Conservation (phyloP, 495 filamentous ascomycete species). For the Penicillium argentinense region DNA sequence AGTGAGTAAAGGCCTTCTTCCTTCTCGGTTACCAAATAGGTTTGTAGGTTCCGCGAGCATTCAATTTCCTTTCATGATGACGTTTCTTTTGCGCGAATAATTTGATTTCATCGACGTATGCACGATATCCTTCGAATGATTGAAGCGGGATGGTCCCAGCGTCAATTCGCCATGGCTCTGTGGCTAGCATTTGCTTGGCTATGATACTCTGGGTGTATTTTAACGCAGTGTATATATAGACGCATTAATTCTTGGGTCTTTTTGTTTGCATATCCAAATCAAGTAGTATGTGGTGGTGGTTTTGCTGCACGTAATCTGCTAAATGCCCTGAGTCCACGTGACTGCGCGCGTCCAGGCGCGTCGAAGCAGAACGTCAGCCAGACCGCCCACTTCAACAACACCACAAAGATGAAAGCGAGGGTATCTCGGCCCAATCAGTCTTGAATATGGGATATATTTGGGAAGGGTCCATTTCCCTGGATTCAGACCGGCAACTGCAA, state of each 20-base stretch:
- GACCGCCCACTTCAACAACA: constrained; percentile 6
- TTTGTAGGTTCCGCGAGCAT: not conserved
- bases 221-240: constrained; percentile 29
- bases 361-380: not conserved
- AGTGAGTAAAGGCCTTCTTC: not conserved
- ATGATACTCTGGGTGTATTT: constrained; percentile 24
- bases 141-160: constrained; percentile 7
- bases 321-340: constrained; percentile 7
- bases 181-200: constrained; percentile 19
- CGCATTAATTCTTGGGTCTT: constrained; percentile 2
- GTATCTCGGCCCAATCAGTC: not conserved
- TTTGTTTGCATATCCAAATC: not conserved
- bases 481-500: constrained; percentile 32
- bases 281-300: too few species aligned
- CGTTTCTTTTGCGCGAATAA: constrained; percentile 10
- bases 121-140: constrained; percentile 18
- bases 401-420: constrained; percentile 4
- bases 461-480: constrained; percentile 35
- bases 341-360: constrained; percentile 15
- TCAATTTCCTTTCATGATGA: constrained; percentile 16
- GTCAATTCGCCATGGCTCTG: constrained; percentile 12
- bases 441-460: constrained; percentile 42
- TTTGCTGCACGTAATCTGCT: too few species aligned
- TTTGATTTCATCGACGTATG: constrained; percentile 22
- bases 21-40: not conserved